Evolutionary conservation across 345 rosid genomes (phyloP), one percentile per base, ranked within the genome.

Genomic region (Combretum micranthum): DNA sequence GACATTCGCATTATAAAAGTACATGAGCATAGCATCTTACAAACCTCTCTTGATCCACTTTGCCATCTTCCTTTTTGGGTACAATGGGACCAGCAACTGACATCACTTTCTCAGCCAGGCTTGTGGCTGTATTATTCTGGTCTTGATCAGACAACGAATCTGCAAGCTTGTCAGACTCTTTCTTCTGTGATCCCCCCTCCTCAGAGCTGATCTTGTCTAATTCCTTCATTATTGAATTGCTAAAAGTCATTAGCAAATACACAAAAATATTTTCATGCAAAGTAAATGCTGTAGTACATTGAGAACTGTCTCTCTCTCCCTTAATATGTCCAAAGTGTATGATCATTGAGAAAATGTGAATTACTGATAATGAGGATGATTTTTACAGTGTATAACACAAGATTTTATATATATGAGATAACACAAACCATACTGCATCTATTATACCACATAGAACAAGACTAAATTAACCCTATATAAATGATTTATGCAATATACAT

Each of bases 61-160:
- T 91, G 63, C 99, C 99, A 69, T 68, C 88, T 76, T 72, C 93
- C 69, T 80, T 93, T 52, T 89, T 92, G 57, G 98, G 98, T 52
- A 92, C 94, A 46, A 90, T 93, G 47, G 98, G 97, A 75, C 79
- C 79, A 77, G 99, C 97, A 69, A 86, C 84, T 32, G 94, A 86
- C 88, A 92, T 72, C 49, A 89, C 99, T 79, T 84, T 92, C 84
- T 88, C 99, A 23, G 97, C 97, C 64, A 88, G 81, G 81, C 96
- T 86, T 60, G 83, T 65, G 53, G 85, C 87, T 47, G 78, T 45
- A 65, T 70, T 79, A 44, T 59, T 69, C 59, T 73, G 79, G 49
- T 56, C 64, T 61, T 73, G 80, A 43, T 69, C 83, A 55, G 78
- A 62, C 15, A 57, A 56, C 50, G 56, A 50, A 44, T 69, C 83